These are phyloP conservation scores for Blastomyces percursus DNA, from an alignment of 2,329 filamentous ascomycete genomes.

Conservation along the genomic window DNA sequence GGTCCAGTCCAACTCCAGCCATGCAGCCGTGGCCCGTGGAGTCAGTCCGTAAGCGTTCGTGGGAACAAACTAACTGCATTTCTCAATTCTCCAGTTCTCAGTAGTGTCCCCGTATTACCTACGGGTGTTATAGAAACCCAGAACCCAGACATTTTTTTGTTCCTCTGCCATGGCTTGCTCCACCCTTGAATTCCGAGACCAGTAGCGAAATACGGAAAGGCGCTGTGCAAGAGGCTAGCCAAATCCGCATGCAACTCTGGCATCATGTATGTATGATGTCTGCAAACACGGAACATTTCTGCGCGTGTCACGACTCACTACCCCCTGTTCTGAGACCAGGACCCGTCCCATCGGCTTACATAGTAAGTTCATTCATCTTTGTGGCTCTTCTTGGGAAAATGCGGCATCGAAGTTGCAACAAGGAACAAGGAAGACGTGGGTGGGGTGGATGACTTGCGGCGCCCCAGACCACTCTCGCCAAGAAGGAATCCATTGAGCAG, in stretches of 20 bases:
- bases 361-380: background rate
- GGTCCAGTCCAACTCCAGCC: background rate
- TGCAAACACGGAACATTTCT: conserved; percentile 4
- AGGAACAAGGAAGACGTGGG: background rate
- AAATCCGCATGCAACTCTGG: conserved; percentile 4
- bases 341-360: background rate
- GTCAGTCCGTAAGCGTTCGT: background rate
- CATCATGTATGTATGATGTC: conserved; percentile 4
- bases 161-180: background rate
- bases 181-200: conserved; percentile 6
- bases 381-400: background rate
- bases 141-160: background rate
- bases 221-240: background rate
- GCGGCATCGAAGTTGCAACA: background rate
- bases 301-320: background rate
- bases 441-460: background rate
- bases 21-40: background rate
- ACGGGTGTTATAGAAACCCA: background rate
- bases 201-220: background rate
- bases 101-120: conserved; percentile 3
- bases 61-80: background rate
- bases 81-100: background rate
- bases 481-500: background rate
- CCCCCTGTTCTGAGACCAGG: conserved; percentile 3
- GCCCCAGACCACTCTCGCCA: background rate